Conservation (phyloP, 2,329 filamentous ascomycete species). For the Endoconidiophora polonica region DNA sequence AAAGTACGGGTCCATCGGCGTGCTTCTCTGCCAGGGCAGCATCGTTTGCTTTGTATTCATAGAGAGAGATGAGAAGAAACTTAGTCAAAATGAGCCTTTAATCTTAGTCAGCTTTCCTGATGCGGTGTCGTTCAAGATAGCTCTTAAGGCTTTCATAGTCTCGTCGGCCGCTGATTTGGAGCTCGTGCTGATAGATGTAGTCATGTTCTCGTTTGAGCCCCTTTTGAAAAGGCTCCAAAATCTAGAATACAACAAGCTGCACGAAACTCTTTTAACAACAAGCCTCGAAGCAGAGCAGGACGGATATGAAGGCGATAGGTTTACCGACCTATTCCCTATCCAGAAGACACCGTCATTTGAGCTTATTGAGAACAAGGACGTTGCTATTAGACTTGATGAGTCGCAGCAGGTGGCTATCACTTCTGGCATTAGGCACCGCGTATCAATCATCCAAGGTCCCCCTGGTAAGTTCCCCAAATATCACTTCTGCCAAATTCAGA, state of each 20-base stretch:
- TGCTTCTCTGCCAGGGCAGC: constrained; percentile 32
- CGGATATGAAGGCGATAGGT: not conserved
- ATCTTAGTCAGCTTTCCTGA: constrained; percentile 36
- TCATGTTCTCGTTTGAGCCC: constrained; percentile 53
- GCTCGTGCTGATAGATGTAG: constrained; percentile 45
- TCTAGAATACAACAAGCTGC: constrained; percentile 38
- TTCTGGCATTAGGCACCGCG: constrained; percentile 30
- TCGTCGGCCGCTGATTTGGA: constrained; percentile 16
- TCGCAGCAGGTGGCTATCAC: constrained; percentile 41
- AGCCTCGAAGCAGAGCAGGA: constrained; percentile 16
- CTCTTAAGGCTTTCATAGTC: constrained; percentile 28
- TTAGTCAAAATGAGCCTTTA: constrained; percentile 27
- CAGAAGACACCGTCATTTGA: constrained; percentile 21
- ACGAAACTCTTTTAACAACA: constrained; percentile 14
- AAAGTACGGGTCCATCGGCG: constrained; percentile 44
- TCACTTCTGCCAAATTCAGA: not conserved
- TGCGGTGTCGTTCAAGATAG: constrained; percentile 26
- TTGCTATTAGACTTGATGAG: constrained; percentile 2
- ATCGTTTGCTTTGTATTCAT: constrained; percentile 45
- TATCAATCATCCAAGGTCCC: constrained; percentile 55
- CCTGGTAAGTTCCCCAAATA: constrained; percentile 33
- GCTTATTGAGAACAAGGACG: constrained; percentile 19
- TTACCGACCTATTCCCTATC: not conserved
- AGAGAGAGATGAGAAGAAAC: constrained; percentile 30
- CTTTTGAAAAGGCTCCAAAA: constrained; percentile 42